Evolutionary conservation across 768 basidiomycete genomes (phyloP), one percentile per base, ranked within the genome.

Genomic region (Piloderma croceum): DNA sequence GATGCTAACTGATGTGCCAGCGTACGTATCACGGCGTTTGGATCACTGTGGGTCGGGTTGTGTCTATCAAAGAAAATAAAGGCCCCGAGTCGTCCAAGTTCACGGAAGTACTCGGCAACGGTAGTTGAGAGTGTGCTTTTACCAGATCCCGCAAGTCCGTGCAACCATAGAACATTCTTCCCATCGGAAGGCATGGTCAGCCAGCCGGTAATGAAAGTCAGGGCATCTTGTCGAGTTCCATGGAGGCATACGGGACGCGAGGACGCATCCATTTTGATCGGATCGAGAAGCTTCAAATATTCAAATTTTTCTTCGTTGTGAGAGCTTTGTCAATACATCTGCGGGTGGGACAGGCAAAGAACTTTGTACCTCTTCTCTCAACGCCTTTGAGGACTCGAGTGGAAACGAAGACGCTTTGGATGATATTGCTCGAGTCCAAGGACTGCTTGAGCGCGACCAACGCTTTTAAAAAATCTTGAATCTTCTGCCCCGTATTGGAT

Each of bases 121-220:
- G 65, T 66, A 0, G 58, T 67, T 5, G 64, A 39, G 19, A 65
- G 48, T 2, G 64, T 56, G 27, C 64, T 67, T 50, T 65, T 65
- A 9, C 64, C 65, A 10, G 31, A 9, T 18, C 59, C 59, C 0
- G 59, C 62, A 25, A 63, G 57, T 6, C 61, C 59, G n/a, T 61
- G 49, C 23, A 61, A 32, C 59, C 61, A 61, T 23, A 60, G 60
- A 10, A 61, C 40, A 17, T 47, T 61, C 3, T 42, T 24, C 17
- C 44, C 43, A 27, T 17, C 11, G 3, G 39, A 36, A 15, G 59
- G 61, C 17, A 36, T 46, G 20, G 49, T 25, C 15, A 38, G 42
- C 59, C 59, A 61, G 5, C 53, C 35, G 4, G 51, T 48, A 13
- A 61, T 51, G 4, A 54, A 47, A 18, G 36, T 21, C 15, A 63